Percentiles rank a stretch among this genome's conserved stretches.
These are phyloP conservation scores for Microbotryum intermedium DNA, from an alignment of 1,284 basidiomycete species.

Conservation along the genomic window DNA sequence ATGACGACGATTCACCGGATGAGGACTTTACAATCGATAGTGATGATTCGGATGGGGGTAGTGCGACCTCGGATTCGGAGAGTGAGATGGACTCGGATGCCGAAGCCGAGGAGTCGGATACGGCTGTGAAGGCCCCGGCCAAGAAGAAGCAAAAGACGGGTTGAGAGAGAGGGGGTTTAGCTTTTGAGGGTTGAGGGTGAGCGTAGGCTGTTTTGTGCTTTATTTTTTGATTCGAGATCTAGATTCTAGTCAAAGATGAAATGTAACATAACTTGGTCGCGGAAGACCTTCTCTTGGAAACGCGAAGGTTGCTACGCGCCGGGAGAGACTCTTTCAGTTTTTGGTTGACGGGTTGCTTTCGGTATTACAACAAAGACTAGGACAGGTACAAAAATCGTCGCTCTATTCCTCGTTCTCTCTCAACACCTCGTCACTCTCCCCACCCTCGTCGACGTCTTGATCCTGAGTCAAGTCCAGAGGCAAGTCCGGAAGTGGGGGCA, in stretches of 20 bases:
- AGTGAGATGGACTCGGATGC: slow-evolving; percentile 40
- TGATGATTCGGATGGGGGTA: slow-evolving; percentile 60
- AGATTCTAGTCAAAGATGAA: not conserved
- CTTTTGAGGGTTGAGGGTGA: not conserved
- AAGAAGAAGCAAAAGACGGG: slow-evolving; percentile 39
- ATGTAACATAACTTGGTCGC: no score
- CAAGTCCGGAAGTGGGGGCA: no score
- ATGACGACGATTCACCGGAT: slow-evolving; percentile 42
- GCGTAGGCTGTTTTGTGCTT: not conserved
- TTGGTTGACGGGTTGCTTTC: no score
- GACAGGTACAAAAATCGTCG: no score
- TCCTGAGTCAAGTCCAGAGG: no score
- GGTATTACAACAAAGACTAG: no score
- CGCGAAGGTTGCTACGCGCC: no score
- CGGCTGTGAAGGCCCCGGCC: slow-evolving; percentile 49
- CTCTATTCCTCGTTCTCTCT: no score
- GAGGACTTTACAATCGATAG: slow-evolving; percentile 84
- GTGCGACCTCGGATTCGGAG: slow-evolving; percentile 63
- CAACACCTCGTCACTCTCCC: no score
- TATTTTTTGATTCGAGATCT: not conserved
- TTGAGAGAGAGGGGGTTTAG: not conserved
- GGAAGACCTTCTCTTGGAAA: no score
- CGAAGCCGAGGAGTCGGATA: slow-evolving; percentile 62
- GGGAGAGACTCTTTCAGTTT: no score
- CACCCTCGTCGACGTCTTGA: no score